Evolutionary conservation across 2,329 filamentous ascomycete genomes (phyloP).

Genomic region (Penicillium sp.): DNA sequence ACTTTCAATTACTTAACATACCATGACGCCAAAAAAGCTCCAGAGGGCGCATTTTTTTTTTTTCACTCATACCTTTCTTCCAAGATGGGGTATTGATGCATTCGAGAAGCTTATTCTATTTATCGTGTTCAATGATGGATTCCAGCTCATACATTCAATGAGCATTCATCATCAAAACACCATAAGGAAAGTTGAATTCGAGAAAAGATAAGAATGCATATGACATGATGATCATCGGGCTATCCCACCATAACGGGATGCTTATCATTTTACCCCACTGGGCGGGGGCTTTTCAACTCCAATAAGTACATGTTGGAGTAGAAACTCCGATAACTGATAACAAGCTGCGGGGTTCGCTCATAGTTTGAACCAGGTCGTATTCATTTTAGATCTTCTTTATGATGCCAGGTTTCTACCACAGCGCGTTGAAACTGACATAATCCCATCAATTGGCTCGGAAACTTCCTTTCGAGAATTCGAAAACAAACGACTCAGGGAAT

Average conservation of each 20-base stretch:
- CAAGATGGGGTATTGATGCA: too few species aligned
- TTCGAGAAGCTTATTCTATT: too few species aligned
- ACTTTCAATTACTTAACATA: too few species aligned
- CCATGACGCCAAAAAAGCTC: too few species aligned
- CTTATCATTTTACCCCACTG: background rate
- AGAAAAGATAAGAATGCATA: too few species aligned
- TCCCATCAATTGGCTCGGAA: background rate
- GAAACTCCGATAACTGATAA: background rate
- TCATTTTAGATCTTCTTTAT: background rate
- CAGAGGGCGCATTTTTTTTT: too few species aligned
- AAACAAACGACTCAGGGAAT: background rate
- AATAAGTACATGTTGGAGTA: background rate
- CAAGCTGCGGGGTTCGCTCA: background rate
- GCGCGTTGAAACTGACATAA: background rate
- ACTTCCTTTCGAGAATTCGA: background rate
- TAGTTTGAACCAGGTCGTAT: too few species aligned
- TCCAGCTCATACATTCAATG: too few species aligned
- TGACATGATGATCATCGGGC: background rate
- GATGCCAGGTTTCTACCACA: background rate
- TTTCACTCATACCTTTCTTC: too few species aligned
- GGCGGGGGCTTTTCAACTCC: background rate
- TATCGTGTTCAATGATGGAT: too few species aligned
- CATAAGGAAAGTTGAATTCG: too few species aligned
- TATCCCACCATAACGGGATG: background rate
- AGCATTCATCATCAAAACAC: too few species aligned